A percentile compares a stretch with the other conserved stretches of the same genome.
Evolutionary conservation across 805 yeast genomes (phyloP).

Genomic region (Starmerella ratchasimensis): DNA sequence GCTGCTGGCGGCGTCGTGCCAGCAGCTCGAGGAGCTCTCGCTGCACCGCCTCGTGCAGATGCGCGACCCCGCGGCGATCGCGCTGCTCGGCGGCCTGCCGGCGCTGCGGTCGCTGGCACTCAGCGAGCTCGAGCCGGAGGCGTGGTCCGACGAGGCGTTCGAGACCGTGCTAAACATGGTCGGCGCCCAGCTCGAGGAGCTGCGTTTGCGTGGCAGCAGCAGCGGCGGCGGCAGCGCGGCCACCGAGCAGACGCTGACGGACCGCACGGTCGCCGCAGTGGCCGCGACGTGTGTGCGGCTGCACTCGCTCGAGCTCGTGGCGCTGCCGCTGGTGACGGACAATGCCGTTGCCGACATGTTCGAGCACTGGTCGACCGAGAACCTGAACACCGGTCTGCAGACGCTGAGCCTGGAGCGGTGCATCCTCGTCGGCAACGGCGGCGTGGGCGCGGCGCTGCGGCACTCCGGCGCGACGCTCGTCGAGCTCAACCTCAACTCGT

Average conservation of each 20-base stretch:
- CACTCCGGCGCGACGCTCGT: conserved; percentile 57
- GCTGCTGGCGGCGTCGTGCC: conserved; percentile 45
- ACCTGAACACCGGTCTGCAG: conserved; percentile 38
- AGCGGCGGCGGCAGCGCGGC: no score
- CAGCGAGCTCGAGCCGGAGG: conserved; percentile 50
- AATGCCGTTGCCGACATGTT: conserved; percentile 52
- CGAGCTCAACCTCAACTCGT: conserved; percentile 59
- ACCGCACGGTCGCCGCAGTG: conserved; percentile 35
- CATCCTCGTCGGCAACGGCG: conserved; percentile 46
- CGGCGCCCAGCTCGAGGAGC: conserved; percentile 45
- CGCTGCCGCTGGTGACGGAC: conserved; percentile 53
- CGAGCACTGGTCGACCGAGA: conserved; percentile 33
- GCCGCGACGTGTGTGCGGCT: conserved; percentile 38
- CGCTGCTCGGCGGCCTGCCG: conserved; percentile 44
- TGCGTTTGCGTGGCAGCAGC: conserved; percentile 58
- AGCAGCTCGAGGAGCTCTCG: conserved; percentile 40
- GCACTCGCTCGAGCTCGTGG: conserved; percentile 43
- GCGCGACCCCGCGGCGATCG: conserved; percentile 41
- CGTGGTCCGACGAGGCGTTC: conserved; percentile 54
- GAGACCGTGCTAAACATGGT: conserved; percentile 36
- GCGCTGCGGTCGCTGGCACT: conserved; percentile 47
- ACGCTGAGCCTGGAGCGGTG: conserved; percentile 54
- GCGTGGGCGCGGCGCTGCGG: conserved; percentile 42
- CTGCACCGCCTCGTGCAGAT: conserved; percentile 65
- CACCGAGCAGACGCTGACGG: conserved; percentile 42